Evolutionary conservation across 2,329 filamentous ascomycete genomes (phyloP), one percentile per base, ranked within the genome.

Genomic region (Ascochyta fabae): DNA sequence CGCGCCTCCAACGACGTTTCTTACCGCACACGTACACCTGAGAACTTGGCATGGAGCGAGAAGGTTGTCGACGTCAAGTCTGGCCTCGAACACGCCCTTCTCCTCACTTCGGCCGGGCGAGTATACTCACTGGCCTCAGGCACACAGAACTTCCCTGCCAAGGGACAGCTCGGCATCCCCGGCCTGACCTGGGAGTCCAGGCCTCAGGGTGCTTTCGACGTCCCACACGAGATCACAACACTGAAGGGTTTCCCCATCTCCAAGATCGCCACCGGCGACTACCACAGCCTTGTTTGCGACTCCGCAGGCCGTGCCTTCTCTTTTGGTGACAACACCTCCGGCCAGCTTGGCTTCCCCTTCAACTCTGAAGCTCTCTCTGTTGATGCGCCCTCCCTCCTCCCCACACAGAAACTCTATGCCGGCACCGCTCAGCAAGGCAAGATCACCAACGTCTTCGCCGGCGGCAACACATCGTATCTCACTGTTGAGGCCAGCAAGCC

Each of bases 311-410:
- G 87, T 15, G 83, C 95, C 15, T 96, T 95, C 74, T 83, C 87
- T 6, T 98, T 96, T 77, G 95, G 95, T 34, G 93, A 98, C 75
- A 98, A 98, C 77, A 87, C 88, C 0, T 85, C 86, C 39, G 95
- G 95, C n/a, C 95, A 98, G 75, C 83, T 98, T 3, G 94, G 94
- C n/a, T 87, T 94, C 66, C 86, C 91, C 46, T 85, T 84, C 48
- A 86, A 86, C 79, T 73, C 83, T 0, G 84, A 88, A 26, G 79
- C 85, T 15, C 81, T 85, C 7, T 84, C 79, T 53, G 80, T 90
- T 23, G 90, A 94, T 61, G 82, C 83, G 0, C 92, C 95, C 0
- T 85, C 87, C 3, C 82, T 88, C 6, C 73, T 98, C 2, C 84
- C 90, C 1, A 83, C 91, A 35, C 84, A 86, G 58, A 85, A 84